These are phyloP conservation scores for Meripilus lineatus DNA, from an alignment of 1,284 basidiomycete species.

Conservation along the genomic window DNA sequence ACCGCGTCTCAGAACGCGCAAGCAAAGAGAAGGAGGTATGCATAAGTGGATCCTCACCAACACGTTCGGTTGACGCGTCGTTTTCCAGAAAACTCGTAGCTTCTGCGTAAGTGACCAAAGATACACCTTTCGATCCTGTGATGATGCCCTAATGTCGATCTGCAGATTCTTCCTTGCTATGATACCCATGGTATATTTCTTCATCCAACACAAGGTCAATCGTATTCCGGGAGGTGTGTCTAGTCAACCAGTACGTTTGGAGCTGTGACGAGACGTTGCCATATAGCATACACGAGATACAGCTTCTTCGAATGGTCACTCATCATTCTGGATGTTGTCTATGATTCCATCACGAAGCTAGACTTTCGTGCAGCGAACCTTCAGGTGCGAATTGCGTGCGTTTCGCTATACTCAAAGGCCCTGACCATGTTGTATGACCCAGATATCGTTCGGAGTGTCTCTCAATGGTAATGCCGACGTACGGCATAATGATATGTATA, in stretches of 20 bases:
- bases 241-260: constrained; percentile 6
- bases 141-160: neutral
- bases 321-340: constrained; percentile 75
- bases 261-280: neutral
- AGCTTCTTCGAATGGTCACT: constrained; percentile 87
- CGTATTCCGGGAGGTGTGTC: constrained; percentile 69
- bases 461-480: constrained; percentile 12
- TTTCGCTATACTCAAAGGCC: too few relatives aligned
- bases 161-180: constrained; percentile 67
- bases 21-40: constrained; percentile 50
- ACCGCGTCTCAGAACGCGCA: constrained; percentile 39
- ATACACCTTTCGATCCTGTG: neutral
- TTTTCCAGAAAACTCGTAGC: constrained; percentile 46
- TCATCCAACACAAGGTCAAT: constrained; percentile 80
- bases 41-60: neutral
- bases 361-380: constrained; percentile 58
- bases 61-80: neutral
- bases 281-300: constrained; percentile 77
- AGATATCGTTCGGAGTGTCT: constrained; percentile 31
- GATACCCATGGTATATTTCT: constrained; percentile 78
- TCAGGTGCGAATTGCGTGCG: too few relatives aligned
- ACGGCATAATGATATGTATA: constrained; percentile 35
- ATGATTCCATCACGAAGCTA: constrained; percentile 62
- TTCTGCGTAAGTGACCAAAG: constrained; percentile 34
- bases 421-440: too few relatives aligned